These are phyloP conservation scores for Trichothecium roseum DNA, from an alignment of 2,329 filamentous ascomycete genomes.

Conservation along the genomic window DNA sequence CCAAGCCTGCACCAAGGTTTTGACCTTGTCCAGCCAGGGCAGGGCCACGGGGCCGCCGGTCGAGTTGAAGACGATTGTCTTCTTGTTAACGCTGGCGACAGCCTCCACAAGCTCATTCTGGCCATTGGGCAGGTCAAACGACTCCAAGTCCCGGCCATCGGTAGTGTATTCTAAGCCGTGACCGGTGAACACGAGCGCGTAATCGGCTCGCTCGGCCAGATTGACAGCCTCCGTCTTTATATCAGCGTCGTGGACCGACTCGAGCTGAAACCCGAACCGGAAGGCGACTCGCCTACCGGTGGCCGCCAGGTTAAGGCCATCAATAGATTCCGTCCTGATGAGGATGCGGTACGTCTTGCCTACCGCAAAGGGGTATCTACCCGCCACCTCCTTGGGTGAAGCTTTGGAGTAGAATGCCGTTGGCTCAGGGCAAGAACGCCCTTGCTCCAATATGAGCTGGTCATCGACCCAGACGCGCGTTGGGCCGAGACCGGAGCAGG, in stretches of 20 bases:
- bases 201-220: constrained; percentile 45
- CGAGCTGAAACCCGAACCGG: constrained; percentile 16
- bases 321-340: constrained; percentile 16
- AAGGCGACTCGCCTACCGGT: constrained; percentile 16
- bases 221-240: constrained; percentile 37
- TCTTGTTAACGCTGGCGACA: constrained; percentile 45
- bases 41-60: constrained; percentile 50
- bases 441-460: constrained; percentile 16
- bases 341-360: constrained; percentile 15
- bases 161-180: constrained; percentile 37
- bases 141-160: constrained; percentile 58
- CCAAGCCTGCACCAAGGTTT: constrained; percentile 54
- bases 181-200: constrained; percentile 46
- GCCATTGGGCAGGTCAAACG: constrained; percentile 52
- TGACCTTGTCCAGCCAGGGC: constrained; percentile 43
- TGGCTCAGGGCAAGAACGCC: constrained; percentile 13
- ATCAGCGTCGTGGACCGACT: constrained; percentile 19
- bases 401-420: constrained; percentile 18
- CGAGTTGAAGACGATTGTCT: constrained; percentile 51
- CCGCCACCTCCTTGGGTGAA: constrained; percentile 15
- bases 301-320: no score
- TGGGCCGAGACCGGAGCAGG: constrained; percentile 16
- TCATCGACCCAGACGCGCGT: constrained; percentile 15
- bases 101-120: constrained; percentile 47
- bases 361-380: constrained; percentile 11